Percentiles rank a stretch among this genome's conserved stretches.
phyloP scores from a whole-genome alignment of 805 yeast genomes.

The Candida succiphila region DNA sequence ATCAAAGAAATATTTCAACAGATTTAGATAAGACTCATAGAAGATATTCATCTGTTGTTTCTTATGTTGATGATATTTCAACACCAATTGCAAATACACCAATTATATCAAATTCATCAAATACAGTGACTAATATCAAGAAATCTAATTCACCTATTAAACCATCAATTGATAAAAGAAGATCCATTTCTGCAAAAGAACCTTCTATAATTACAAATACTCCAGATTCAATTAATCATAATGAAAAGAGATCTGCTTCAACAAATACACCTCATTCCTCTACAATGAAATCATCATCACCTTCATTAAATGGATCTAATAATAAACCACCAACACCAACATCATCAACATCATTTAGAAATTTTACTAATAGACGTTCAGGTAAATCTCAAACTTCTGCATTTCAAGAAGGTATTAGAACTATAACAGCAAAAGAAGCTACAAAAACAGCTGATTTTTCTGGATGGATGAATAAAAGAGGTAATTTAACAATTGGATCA shows the following conservation, averaged over 20 bases:
- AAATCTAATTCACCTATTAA: neutral
- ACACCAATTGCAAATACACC: slow-evolving; percentile 3
- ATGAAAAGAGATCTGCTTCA: slow-evolving; percentile 33
- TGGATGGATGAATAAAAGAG: slow-evolving; percentile 96
- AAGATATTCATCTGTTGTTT: slow-evolving; percentile 52
- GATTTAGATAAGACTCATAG: slow-evolving; percentile 26
- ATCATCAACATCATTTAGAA: slow-evolving; percentile 38
- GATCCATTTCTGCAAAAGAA: slow-evolving; percentile 44
- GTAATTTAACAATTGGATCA: slow-evolving; percentile 73
- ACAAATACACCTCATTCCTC: slow-evolving; percentile 5
- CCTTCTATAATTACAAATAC: too few species aligned
- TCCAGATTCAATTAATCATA: slow-evolving; percentile 9
- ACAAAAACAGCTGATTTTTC: slow-evolving; percentile 63
- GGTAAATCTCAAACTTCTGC: slow-evolving; percentile 72
- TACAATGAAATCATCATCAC: neutral
- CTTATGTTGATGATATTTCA: slow-evolving; percentile 20
- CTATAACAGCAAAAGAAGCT: slow-evolving; percentile 67
- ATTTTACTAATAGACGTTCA: slow-evolving; percentile 30
- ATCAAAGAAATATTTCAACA: slow-evolving; percentile 1
- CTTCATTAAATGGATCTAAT: slow-evolving; percentile 16
- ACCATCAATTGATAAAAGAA: slow-evolving; percentile 26
- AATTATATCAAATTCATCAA: slow-evolving; percentile 2
- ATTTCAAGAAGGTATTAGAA: slow-evolving; percentile 79
- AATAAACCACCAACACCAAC: slow-evolving; percentile 32
- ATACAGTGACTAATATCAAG: slow-evolving; percentile 3